Conservation (phyloP, 345 rosid genomes). For the Lenwebbia sp. region DNA sequence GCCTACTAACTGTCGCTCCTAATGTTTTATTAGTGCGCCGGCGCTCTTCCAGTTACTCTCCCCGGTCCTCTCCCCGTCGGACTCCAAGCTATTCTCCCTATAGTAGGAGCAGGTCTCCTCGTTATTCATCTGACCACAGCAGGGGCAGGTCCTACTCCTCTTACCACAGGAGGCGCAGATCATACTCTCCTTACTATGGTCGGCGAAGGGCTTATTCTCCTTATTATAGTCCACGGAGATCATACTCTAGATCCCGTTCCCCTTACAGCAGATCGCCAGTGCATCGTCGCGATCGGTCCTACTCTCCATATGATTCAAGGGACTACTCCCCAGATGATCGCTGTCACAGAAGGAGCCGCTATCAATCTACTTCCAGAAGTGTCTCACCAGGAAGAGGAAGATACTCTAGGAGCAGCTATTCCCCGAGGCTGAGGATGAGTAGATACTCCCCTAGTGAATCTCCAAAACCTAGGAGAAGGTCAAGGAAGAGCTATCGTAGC, state of each 20-base stretch:
- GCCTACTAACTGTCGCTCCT: background rate
- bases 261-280: conserved; percentile 43
- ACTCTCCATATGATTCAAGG: conserved; percentile 21
- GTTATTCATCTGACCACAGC: conserved; percentile 42
- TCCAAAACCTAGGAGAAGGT: conserved; percentile 19
- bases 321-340: conserved; percentile 13
- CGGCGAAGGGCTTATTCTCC: conserved; percentile 28
- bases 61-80: conserved; percentile 11
- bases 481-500: conserved; percentile 20
- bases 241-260: conserved; percentile 28
- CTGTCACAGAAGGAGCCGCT: background rate
- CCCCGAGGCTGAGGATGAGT: conserved; percentile 11
- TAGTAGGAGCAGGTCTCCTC: conserved; percentile 28
- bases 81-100: conserved; percentile 43
- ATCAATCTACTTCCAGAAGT: conserved; percentile 16
- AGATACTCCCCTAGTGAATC: conserved; percentile 35
- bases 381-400: background rate
- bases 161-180: conserved; percentile 2
- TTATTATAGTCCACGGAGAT: conserved; percentile 18
- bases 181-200: conserved; percentile 25
- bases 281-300: conserved; percentile 26
- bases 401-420: conserved; percentile 18
- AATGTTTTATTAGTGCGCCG: background rate
- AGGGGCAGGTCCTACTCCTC: conserved; percentile 49
- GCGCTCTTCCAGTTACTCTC: background rate